Conservation (phyloP, 352 stramenopile genomes). For the Phytophthora cryptogea region DNA sequence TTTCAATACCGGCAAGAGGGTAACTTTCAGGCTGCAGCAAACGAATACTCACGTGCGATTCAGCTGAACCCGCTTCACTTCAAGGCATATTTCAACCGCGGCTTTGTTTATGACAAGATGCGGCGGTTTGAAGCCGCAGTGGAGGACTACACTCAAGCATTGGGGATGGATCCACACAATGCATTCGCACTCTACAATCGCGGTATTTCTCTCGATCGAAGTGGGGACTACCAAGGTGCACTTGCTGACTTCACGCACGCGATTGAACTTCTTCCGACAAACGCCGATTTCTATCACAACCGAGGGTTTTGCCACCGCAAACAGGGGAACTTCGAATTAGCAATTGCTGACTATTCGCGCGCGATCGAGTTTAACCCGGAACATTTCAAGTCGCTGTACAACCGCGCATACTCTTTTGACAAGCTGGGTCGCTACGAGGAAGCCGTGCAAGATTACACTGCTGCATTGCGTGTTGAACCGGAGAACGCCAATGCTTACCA, state of each 20-base stretch:
- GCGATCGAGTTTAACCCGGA: slow-evolving; percentile 68
- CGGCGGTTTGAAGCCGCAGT: slow-evolving; percentile 76
- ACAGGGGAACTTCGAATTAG: slow-evolving; percentile 75
- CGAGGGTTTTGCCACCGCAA: slow-evolving; percentile 85
- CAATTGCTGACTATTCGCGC: slow-evolving; percentile 78
- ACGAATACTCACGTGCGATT: slow-evolving; percentile 82
- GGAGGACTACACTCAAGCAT: slow-evolving; percentile 69
- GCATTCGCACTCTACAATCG: slow-evolving; percentile 85
- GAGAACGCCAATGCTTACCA: slow-evolving; percentile 83
- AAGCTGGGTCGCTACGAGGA: slow-evolving; percentile 72
- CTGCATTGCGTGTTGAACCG: slow-evolving; percentile 67
- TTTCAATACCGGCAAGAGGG: slow-evolving; percentile 82
- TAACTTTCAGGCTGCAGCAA: slow-evolving; percentile 77
- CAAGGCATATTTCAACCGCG: slow-evolving; percentile 90
- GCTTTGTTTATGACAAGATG: slow-evolving; percentile 87
- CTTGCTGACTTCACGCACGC: slow-evolving; percentile 82
- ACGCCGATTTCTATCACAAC: slow-evolving; percentile 87
- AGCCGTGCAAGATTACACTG: slow-evolving; percentile 79
- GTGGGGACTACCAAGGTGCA: slow-evolving; percentile 82
- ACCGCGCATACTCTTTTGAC: slow-evolving; percentile 87
- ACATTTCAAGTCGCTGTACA: slow-evolving; percentile 92
- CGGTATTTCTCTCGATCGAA: slow-evolving; percentile 83
- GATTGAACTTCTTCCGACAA: slow-evolving; percentile 74
- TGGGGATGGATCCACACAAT: slow-evolving; percentile 75
- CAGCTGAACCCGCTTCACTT: slow-evolving; percentile 79